These are phyloP conservation scores for Eragrostis curvula DNA, from an alignment of 176 grass and related monocot species.

Conservation along the genomic window DNA sequence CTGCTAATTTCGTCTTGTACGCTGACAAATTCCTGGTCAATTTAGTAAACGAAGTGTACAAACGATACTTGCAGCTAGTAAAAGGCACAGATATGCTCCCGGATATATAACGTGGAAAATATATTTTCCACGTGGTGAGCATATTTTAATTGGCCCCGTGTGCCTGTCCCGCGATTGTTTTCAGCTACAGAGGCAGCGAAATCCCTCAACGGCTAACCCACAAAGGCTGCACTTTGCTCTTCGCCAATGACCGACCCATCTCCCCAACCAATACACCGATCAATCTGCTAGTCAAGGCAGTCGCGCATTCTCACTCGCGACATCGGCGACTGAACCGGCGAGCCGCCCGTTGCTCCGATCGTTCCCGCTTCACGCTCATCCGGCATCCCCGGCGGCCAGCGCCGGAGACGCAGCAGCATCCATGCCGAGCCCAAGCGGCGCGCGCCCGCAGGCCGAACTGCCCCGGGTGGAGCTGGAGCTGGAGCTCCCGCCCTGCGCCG, in stretches of 20 bases:
- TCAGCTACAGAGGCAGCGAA: too few relatives aligned
- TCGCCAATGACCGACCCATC: too few relatives aligned
- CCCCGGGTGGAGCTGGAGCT: constrained; percentile 44
- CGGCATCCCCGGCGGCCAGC: background rate
- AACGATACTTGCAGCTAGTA: background rate
- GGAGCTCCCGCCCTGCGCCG: constrained; percentile 33
- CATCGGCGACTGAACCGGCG: too few relatives aligned
- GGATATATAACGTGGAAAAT: too few relatives aligned
- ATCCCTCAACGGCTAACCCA: too few relatives aligned
- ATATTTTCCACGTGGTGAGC: too few relatives aligned
- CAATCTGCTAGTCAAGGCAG: too few relatives aligned
- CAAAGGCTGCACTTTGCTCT: too few relatives aligned
- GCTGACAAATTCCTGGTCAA: background rate
- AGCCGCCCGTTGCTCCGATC: constrained; percentile 7
- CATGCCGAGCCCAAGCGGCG: background rate
- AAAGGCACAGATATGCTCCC: background rate
- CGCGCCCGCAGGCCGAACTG: background rate
- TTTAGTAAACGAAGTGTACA: background rate
- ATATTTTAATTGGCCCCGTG: too few relatives aligned
- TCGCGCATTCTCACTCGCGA: too few relatives aligned
- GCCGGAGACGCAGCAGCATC: background rate
- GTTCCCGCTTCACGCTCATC: background rate
- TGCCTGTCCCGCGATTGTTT: too few relatives aligned
- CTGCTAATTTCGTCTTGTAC: background rate
- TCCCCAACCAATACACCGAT: too few relatives aligned